These are phyloP conservation scores for Globisporangium emineosum DNA, from an alignment of 352 stramenopile species.

Conservation along the genomic window DNA sequence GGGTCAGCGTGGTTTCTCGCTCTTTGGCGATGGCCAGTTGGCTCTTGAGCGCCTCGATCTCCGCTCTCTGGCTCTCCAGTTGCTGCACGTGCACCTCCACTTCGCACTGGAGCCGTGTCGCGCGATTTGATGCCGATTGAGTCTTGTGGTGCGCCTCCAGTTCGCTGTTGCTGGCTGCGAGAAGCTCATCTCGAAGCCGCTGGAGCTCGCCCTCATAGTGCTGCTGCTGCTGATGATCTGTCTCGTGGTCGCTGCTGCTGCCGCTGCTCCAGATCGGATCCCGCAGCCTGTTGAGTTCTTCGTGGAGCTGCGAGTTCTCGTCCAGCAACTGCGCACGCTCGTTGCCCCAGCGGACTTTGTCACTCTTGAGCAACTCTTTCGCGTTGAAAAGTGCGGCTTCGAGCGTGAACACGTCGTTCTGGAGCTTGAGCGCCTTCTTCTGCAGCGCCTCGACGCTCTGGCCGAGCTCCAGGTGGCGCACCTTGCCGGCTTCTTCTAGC, in stretches of 20 bases:
- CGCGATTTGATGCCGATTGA: background rate
- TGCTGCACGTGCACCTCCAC: background rate
- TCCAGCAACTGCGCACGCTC: conserved; percentile 26
- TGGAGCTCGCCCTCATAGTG: conserved; percentile 9
- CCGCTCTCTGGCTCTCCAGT: background rate
- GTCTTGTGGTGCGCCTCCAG: background rate
- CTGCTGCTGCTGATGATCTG: background rate
- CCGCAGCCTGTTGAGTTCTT: conserved; percentile 17
- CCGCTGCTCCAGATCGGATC: background rate
- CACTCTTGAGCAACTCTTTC: conserved; percentile 36
- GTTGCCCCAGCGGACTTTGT: conserved; percentile 30
- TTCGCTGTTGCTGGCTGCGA: background rate
- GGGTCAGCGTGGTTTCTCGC: background rate
- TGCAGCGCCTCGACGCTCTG: conserved; percentile 28
- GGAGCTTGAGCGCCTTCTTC: conserved; percentile 42
- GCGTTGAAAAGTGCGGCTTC: conserved; percentile 32
- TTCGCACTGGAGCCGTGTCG: conserved; percentile 7
- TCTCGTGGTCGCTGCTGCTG: no score
- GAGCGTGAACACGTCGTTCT: conserved; percentile 51
- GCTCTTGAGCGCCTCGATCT: conserved; percentile 5
- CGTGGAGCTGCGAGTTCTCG: conserved; percentile 17
- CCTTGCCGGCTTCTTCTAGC: conserved; percentile 29
- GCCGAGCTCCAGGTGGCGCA: conserved; percentile 30
- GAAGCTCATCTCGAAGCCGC: conserved; percentile 9
- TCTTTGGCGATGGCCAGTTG: conserved; percentile 4